Conservation (phyloP, 73 alveolate species). For the Loxodes magnus region DNA sequence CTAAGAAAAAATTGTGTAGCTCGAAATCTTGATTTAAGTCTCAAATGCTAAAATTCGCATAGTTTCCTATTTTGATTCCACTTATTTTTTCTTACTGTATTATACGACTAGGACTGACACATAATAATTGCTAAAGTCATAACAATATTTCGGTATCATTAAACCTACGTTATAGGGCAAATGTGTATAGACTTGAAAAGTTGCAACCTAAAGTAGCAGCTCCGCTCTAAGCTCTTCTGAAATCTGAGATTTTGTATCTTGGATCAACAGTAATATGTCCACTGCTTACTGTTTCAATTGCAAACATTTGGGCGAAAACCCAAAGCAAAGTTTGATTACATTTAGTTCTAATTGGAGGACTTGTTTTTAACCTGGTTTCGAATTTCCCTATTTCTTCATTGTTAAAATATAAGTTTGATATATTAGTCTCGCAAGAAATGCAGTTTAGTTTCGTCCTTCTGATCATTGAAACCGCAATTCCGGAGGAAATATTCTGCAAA, state of each 20-base stretch:
- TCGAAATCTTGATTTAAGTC: too few relatives aligned
- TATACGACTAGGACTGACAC: background rate
- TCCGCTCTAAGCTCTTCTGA: constrained; percentile 1
- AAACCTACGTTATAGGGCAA: background rate
- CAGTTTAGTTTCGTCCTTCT: background rate
- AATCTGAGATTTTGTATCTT: background rate
- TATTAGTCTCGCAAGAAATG: constrained; percentile 4
- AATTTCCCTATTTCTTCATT: background rate
- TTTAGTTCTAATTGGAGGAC: constrained; percentile 9
- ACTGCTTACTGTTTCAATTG: background rate
- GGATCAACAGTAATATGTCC: background rate
- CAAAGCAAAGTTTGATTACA: background rate
- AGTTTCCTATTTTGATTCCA: constrained; percentile 1
- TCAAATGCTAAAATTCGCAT: constrained; percentile 8
- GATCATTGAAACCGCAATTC: background rate
- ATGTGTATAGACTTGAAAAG: constrained; percentile 8
- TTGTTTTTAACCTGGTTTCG: constrained; percentile 5
- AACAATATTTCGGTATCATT: constrained; percentile 4
- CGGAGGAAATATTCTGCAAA: constrained; percentile 1
- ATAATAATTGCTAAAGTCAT: constrained; percentile 1
- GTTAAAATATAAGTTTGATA: constrained; percentile 2
- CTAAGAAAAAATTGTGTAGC: too few relatives aligned
- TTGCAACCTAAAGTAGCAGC: background rate
- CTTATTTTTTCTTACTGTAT: background rate
- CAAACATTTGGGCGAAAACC: constrained; percentile 4